Evolutionary conservation across 148 eudicot genomes (phyloP), one percentile per base, ranked within the genome.

Genomic region (Fagopyrum esculentum): DNA sequence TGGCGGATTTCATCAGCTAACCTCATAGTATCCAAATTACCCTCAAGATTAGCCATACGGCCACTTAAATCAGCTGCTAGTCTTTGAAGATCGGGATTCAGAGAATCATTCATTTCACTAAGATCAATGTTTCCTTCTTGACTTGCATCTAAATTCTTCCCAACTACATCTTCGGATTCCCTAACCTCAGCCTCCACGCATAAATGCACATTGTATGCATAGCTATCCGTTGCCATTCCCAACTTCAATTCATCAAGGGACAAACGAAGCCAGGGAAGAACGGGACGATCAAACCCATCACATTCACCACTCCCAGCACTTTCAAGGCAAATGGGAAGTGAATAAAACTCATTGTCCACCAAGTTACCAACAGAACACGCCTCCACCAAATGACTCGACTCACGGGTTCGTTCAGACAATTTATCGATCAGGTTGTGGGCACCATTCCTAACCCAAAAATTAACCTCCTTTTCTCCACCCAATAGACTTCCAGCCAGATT

Each of bases 401-500:
- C 77, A 74, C 46, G 73, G 46, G 46, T 78, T 35, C 88, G 80
- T 19, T 83, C 50, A 74, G 89, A 83, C 78, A 85, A 75, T 52
- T 44, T 72, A 52, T 81, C 89, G 48, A 88, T 84, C 88, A 86
- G 85, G 75, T 86, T 82, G 3, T 61, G 78, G 74, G 92, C 92
- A 70, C 79, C 78, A 55, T 57, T 79, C 81, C 78, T 78, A 4
- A 86, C 90, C 90, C 89, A 84, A 78, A 82, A 86, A 78, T 85
- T 84, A 40, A 85, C 47, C 69, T 29, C 64, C n/a, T 54, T 51
- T 1, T 49, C 77, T 48, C 61, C 79, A 48, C 50, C 52, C 78
- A 88, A 76, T 71, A 88, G 57, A 66, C 76, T 35, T 29, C 71
- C 73, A 22, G 86, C 89, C 68, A 88, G 78, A 12, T 68, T 74